Conservation (phyloP, 345 rosid species). For the Brassica juncea region DNA sequence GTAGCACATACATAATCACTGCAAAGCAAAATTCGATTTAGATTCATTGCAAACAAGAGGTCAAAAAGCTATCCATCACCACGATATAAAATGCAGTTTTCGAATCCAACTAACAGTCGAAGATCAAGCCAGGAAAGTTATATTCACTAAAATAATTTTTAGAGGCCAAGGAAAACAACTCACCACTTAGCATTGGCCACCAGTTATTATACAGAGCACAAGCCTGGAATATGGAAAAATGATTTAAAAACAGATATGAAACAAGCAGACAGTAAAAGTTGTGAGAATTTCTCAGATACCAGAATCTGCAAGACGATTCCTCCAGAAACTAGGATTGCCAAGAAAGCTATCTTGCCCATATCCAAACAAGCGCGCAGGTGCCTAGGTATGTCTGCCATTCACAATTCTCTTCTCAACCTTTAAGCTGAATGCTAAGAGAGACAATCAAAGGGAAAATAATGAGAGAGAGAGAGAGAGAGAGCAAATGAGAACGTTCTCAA, state of each 20-base stretch:
- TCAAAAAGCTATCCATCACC: neutral
- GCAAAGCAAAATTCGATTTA: conserved; percentile 33
- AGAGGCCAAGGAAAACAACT: conserved; percentile 19
- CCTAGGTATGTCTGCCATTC: conserved; percentile 83
- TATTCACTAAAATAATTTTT: neutral
- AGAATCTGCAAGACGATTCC: conserved; percentile 87
- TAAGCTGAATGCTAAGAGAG: neutral
- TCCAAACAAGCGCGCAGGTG: conserved; percentile 74
- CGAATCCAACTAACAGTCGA: neutral
- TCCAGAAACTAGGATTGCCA: conserved; percentile 86
- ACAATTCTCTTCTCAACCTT: conserved; percentile 30
- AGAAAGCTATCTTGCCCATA: conserved; percentile 70
- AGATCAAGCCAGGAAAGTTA: neutral
- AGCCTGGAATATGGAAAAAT: conserved; percentile 51
- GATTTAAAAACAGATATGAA: neutral
- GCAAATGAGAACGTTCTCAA: neutral
- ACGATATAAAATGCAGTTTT: neutral
- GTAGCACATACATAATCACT: conserved; percentile 90
- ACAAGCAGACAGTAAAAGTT: neutral
- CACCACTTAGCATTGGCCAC: conserved; percentile 97
- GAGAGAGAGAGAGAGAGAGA: neutral
- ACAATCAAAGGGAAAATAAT: neutral
- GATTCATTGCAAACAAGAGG: neutral
- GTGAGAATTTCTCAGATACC: conserved; percentile 42
- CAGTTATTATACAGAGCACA: conserved; percentile 91